Conservation (phyloP, 1,284 basidiomycete species). For the Irpex lacteus region DNA sequence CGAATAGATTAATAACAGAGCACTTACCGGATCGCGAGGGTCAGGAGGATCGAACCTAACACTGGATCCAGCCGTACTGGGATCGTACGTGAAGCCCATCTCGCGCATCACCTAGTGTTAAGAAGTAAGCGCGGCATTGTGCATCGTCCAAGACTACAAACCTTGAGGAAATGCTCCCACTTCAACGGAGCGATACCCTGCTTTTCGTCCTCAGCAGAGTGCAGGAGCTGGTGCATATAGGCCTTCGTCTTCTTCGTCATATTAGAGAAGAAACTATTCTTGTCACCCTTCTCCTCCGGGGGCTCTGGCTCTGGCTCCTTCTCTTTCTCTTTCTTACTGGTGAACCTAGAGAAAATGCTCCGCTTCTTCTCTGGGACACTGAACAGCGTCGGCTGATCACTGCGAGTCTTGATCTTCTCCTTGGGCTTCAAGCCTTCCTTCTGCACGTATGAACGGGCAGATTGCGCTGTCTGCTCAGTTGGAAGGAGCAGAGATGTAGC, state of each 20-base stretch:
- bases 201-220: constrained; percentile 53
- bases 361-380: constrained; percentile 43
- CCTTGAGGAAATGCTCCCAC: constrained; percentile 69
- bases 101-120: constrained; percentile 63
- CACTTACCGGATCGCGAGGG: constrained; percentile 49
- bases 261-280: constrained; percentile 51
- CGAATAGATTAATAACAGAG: background rate
- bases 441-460: constrained; percentile 66
- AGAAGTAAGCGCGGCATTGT: background rate
- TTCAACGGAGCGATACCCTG: constrained; percentile 60
- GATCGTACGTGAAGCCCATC: constrained; percentile 72
- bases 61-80: constrained; percentile 75
- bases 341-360: constrained; percentile 49
- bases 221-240: constrained; percentile 64
- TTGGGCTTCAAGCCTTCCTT: constrained; percentile 49
- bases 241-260: constrained; percentile 56
- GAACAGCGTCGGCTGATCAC: constrained; percentile 50
- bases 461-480: constrained; percentile 53
- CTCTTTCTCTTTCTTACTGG: constrained; percentile 30
- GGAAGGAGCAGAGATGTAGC: constrained; percentile 46
- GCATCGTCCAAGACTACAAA: constrained; percentile 20
- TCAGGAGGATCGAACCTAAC: constrained; percentile 77
- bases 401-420: constrained; percentile 67
- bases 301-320: constrained; percentile 31
- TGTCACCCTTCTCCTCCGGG: constrained; percentile 37